phyloP scores from a whole-genome alignment of 306 rosid species.

The Medicago ruthenica region DNA sequence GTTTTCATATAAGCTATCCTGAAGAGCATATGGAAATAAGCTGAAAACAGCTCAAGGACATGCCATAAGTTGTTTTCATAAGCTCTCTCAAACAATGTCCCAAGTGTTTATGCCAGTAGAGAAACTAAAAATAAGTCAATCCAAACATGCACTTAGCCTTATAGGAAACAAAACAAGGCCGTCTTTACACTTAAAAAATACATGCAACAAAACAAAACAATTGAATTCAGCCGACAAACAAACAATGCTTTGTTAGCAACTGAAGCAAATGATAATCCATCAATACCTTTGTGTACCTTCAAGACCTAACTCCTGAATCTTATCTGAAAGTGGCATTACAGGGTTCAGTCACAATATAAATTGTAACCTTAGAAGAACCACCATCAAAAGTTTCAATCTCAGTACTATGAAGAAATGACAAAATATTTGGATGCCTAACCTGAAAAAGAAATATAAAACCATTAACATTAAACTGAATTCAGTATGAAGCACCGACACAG shows the following conservation, averaged over 20 bases:
- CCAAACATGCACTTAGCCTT: background rate
- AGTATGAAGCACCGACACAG: too few relatives aligned
- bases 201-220: background rate
- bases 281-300: conserved; percentile 87
- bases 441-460: conserved; percentile 60
- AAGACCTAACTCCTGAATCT: conserved; percentile 84
- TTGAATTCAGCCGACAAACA: background rate
- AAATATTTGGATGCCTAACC: conserved; percentile 98
- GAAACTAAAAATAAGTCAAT: background rate
- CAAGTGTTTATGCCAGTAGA: background rate
- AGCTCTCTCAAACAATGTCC: background rate
- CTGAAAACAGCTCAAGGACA: too few relatives aligned
- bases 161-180: conserved; percentile 13
- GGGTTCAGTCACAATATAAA: conserved; percentile 98
- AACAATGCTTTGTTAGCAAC: conserved; percentile 14
- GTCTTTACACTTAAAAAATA: background rate
- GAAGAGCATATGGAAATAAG: too few relatives aligned
- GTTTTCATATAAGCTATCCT: too few relatives aligned
- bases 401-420: conserved; percentile 94
- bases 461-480: conserved; percentile 14
- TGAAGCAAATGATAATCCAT: conserved; percentile 29
- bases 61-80: too few relatives aligned
- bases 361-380: conserved; percentile 74
- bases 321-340: conserved; percentile 85
- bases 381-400: conserved; percentile 78